phyloP scores from a whole-genome alignment of 2,329 filamentous ascomycete species.

The Trichoderma polysporum region DNA sequence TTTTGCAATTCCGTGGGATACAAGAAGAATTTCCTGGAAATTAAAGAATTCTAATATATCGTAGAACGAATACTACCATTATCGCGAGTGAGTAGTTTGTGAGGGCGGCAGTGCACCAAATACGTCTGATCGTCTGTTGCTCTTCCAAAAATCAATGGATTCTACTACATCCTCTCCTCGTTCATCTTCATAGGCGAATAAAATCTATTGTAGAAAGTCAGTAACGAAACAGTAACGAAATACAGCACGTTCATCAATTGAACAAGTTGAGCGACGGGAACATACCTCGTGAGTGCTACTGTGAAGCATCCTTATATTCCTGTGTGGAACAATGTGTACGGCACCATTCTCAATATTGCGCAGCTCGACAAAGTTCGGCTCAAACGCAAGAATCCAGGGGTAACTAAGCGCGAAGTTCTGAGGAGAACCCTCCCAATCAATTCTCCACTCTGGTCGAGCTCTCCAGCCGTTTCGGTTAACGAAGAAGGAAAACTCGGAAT shows the following conservation, averaged over 20 bases:
- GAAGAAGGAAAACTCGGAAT: conserved; percentile 98
- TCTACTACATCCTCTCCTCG: conserved; percentile 89
- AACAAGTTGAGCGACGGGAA: conserved; percentile 13
- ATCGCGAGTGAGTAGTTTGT: conserved; percentile 19
- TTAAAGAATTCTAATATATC: conserved; percentile 3
- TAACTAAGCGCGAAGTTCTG: conserved; percentile 92
- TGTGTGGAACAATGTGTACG: conserved; percentile 93
- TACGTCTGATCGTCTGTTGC: conserved; percentile 51
- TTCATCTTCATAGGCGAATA: conserved; percentile 98
- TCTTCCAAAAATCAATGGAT: conserved; percentile 95
- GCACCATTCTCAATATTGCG: conserved; percentile 91
- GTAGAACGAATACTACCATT: conserved; percentile 13
- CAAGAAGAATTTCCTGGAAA: conserved; percentile 30
- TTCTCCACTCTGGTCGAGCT: conserved; percentile 91
- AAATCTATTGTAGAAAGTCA: conserved; percentile 61
- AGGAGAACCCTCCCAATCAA: conserved; percentile 94
- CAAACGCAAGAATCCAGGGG: conserved; percentile 95
- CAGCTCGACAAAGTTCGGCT: conserved; percentile 96
- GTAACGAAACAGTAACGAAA: not conserved
- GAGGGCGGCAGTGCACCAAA: conserved; percentile 24
- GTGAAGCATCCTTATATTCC: conserved; percentile 96
- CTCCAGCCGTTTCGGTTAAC: conserved; percentile 98
- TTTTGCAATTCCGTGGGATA: conserved; percentile 28
- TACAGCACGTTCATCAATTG: not conserved
- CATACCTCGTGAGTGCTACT: conserved; percentile 93